Conservation (phyloP, 2,329 filamentous ascomycete genomes). For the Fusarium gaditjirri region DNA sequence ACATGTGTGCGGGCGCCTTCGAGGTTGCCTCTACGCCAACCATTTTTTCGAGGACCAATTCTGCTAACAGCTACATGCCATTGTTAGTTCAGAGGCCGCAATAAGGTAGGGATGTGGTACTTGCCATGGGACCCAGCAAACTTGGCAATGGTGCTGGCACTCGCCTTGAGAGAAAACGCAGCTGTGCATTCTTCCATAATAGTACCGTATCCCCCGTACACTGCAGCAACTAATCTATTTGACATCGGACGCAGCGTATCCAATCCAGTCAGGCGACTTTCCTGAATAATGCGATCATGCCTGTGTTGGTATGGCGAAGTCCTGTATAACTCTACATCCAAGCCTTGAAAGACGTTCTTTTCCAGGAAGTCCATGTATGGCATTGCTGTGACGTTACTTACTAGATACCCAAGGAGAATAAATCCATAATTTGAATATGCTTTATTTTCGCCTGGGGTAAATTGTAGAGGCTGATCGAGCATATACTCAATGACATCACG, state of each 20-base stretch:
- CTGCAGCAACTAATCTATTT: not conserved
- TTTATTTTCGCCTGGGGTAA: slow-evolving; percentile 5
- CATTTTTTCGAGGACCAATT: not conserved
- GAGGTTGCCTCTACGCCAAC: slow-evolving; percentile 10
- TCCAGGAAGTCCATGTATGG: slow-evolving; percentile 29
- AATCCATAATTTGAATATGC: slow-evolving; percentile 33
- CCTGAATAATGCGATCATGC: slow-evolving; percentile 23
- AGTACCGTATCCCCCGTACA: slow-evolving; percentile 24
- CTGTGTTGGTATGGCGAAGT: slow-evolving; percentile 9
- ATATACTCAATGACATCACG: slow-evolving; percentile 33
- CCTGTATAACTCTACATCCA: slow-evolving; percentile 25
- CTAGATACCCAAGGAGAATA: slow-evolving; percentile 24
- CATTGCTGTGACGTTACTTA: slow-evolving; percentile 23
- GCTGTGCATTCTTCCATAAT: slow-evolving; percentile 36
- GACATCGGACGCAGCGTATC: slow-evolving; percentile 13
- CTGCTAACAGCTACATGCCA: slow-evolving; percentile 10
- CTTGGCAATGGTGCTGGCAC: slow-evolving; percentile 24
- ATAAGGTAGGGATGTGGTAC: not conserved
- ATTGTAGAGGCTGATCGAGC: slow-evolving; percentile 20
- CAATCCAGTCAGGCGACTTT: slow-evolving; percentile 15
- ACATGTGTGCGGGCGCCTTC: slow-evolving; percentile 13
- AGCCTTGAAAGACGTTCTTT: slow-evolving; percentile 15
- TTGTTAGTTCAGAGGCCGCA: not conserved
- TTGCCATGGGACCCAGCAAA: slow-evolving; percentile 22
- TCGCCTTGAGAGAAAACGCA: slow-evolving; percentile 23